A percentile compares a stretch with the other conserved stretches of the same genome.
Conservation (phyloP, 208 protist species). For the Porcisia hertigi region DNA sequence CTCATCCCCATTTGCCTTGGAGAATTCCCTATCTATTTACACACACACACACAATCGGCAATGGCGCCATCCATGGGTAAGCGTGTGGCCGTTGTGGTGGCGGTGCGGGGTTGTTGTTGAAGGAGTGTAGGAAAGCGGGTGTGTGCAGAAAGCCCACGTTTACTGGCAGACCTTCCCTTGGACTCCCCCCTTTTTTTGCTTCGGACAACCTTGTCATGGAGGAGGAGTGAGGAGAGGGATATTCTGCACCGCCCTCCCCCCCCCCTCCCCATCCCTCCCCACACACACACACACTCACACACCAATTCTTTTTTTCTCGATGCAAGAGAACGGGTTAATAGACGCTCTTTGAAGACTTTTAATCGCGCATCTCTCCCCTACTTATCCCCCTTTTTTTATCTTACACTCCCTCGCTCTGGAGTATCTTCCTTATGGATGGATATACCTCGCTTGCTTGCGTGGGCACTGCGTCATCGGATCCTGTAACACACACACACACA, state of each 20-base stretch:
- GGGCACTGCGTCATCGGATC: neutral
- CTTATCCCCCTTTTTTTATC: neutral
- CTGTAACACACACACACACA: neutral
- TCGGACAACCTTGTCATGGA: neutral
- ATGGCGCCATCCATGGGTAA: too few species aligned
- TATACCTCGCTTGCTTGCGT: neutral
- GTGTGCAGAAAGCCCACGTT: neutral
- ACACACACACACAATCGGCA: neutral
- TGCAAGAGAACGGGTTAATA: too few species aligned
- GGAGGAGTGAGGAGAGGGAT: neutral
- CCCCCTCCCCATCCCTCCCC: neutral
- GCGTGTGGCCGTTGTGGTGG: neutral
- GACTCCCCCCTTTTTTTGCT: neutral
- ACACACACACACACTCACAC: neutral
- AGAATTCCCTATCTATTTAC: neutral
- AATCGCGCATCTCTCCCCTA: neutral
- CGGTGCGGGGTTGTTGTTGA: neutral
- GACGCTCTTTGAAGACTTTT: too few species aligned
- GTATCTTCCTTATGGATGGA: neutral
- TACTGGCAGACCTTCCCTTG: neutral
- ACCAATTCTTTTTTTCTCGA: too few species aligned
- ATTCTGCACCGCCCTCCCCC: too few species aligned
- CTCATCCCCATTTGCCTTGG: neutral
- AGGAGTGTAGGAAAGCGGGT: neutral
- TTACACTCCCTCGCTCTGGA: neutral